Evolutionary conservation across 2,329 filamentous ascomycete genomes (phyloP), one percentile per base, ranked within the genome.

Genomic region (Apiospora koreana): DNA sequence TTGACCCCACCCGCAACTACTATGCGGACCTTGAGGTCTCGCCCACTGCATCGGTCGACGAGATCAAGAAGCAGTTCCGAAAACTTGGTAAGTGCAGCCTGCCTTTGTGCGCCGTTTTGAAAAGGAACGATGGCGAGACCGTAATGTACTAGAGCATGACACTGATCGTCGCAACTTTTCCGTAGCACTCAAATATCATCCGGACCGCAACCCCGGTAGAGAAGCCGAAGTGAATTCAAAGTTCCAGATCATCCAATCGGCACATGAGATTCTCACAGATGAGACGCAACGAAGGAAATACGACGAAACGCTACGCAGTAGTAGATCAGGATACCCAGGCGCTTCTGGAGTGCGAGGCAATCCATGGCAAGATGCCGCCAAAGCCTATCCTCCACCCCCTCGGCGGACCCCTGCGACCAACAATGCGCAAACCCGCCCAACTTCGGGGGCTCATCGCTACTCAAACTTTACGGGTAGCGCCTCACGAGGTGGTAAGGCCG

Each of bases 161-260:
- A 70, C 41, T 71, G 69, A 62, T 50, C 46, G 58, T 72, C 64
- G 77, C 81, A 73, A 83, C 74, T 65, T 28, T 41, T 28, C 14
- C 31, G 4, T 70, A 94, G 94, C 94, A 65, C 85, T 97, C 65
- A 93, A 93, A 80, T 97, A 93, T 77, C 94, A 97, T 77, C 94
- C 94, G 9, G 94, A 97, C 79, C 92, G 94, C 71, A 97, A 97
- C 77, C 93, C 92, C 14, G 94, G 94, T 68, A 89, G 89, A 77
- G 94, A 97, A 81, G 83, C 88, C 70, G 93, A 95, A 77, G 92
- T 92, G 78, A 93, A 93, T 74, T 86, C 92, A 42, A 93, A 93
- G 77, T 97, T 97, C 77, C 93, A 97, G 80, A 88, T 91, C 67
- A 97, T 97, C 66, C 93, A 97, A 80, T 89, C 92, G 5, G 94